Conservation (phyloP, 345 rosid species). For the Mallotus nudiflorus region DNA sequence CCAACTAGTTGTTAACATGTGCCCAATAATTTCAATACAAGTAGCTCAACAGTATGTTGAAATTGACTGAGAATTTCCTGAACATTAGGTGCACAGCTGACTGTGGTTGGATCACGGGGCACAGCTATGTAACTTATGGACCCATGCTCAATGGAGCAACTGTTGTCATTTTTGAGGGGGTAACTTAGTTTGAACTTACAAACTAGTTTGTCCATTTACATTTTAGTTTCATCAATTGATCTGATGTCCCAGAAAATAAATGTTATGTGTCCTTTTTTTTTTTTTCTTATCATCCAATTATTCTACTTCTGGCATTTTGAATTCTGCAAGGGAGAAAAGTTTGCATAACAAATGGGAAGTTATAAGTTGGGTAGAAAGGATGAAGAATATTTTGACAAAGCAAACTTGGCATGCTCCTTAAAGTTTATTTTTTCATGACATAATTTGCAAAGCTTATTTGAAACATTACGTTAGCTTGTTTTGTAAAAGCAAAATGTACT, state of each 20-base stretch:
- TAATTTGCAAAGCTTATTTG: neutral
- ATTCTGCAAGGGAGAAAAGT: neutral
- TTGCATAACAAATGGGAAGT: neutral
- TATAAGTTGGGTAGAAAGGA: neutral
- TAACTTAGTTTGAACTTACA: slow-evolving; percentile 33
- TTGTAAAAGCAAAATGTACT: neutral
- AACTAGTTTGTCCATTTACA: neutral
- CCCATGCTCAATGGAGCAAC: slow-evolving; percentile 97
- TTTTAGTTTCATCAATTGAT: slow-evolving; percentile 11
- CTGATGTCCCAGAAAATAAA: neutral
- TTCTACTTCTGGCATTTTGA: neutral
- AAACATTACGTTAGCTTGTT: neutral
- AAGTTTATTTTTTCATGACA: neutral
- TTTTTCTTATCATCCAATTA: neutral
- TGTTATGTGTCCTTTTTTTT: neutral
- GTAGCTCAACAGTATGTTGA: slow-evolving; percentile 2
- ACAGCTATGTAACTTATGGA: slow-evolving; percentile 97
- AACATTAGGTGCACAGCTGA: slow-evolving; percentile 95
- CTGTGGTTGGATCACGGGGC: slow-evolving; percentile 99
- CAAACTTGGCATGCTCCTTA: neutral
- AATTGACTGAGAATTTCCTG: slow-evolving; percentile 13
- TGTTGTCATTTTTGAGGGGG: slow-evolving; percentile 86
- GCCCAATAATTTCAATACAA: slow-evolving; percentile 17
- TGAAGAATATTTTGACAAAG: neutral
- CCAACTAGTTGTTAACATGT: slow-evolving; percentile 8